phyloP scores from a whole-genome alignment of 179 eudicot genomes.

The Nepenthes alata region DNA sequence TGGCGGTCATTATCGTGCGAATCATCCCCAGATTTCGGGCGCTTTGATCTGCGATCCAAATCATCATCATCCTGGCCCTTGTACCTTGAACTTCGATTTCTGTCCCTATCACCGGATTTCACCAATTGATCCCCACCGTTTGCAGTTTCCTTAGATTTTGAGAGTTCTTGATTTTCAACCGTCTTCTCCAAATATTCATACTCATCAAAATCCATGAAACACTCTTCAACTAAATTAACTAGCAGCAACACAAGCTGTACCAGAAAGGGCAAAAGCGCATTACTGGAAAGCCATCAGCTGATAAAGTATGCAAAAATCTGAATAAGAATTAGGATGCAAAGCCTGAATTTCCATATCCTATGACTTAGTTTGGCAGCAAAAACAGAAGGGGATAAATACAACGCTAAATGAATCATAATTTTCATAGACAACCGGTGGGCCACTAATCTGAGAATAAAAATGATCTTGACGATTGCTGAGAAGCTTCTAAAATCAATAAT shows the following conservation, averaged over 20 bases:
- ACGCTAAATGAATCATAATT: too few species aligned
- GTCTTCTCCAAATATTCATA: conserved; percentile 69
- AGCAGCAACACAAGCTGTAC: conserved; percentile 2
- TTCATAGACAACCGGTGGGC: too few species aligned
- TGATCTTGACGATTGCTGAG: too few species aligned
- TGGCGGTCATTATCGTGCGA: conserved; percentile 30
- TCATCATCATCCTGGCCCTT: conserved; percentile 35
- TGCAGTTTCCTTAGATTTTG: conserved; percentile 26
- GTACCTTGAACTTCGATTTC: conserved; percentile 40
- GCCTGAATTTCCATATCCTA: too few species aligned
- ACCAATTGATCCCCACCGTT: conserved; percentile 38
- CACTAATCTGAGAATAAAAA: too few species aligned
- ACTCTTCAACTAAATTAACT: conserved; percentile 7
- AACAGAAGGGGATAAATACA: too few species aligned
- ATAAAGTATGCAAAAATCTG: not conserved
- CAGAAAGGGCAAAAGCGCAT: not conserved
- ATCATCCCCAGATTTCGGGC: conserved; percentile 44
- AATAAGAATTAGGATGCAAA: too few species aligned
- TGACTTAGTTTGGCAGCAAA: too few species aligned
- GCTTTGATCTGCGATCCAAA: conserved; percentile 31
- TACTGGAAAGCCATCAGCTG: not conserved
- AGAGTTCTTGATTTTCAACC: conserved; percentile 42
- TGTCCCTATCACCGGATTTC: conserved; percentile 34
- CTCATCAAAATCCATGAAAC: conserved; percentile 70
- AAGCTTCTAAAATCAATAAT: too few species aligned